Evolutionary conservation across 495 filamentous ascomycete genomes (phyloP).

Genomic region (Penicillium paxilli): DNA sequence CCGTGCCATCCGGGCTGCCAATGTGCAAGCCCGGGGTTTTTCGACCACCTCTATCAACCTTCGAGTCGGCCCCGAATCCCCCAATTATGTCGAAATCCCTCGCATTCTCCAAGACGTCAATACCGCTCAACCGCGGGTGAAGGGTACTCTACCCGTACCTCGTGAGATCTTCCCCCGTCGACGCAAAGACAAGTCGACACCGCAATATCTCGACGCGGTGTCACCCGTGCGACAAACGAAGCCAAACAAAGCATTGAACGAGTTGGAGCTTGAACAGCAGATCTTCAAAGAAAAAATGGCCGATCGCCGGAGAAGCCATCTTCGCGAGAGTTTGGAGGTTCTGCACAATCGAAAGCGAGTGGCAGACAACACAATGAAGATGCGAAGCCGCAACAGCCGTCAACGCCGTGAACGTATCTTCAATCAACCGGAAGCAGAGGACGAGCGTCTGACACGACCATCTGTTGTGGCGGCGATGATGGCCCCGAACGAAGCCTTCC

Average conservation of each 20-base stretch:
- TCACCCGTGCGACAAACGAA: constrained; percentile 37
- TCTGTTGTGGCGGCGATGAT: constrained; percentile 46
- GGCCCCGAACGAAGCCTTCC: constrained; percentile 32
- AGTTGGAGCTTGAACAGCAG: constrained; percentile 51
- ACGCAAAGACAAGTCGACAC: constrained; percentile 48
- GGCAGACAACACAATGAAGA: constrained; percentile 36
- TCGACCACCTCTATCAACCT: constrained; percentile 33
- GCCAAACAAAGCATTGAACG: constrained; percentile 23
- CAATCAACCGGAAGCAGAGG: constrained; percentile 52
- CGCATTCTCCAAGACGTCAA: constrained; percentile 47
- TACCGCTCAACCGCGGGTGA: constrained; percentile 49
- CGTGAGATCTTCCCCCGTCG: constrained; percentile 60
- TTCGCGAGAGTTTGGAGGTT: constrained; percentile 61
- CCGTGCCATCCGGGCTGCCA: constrained; percentile 43
- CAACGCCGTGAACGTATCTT: constrained; percentile 46
- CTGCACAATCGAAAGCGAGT: constrained; percentile 56
- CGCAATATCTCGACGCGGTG: constrained; percentile 51
- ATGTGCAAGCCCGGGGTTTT: constrained; percentile 48
- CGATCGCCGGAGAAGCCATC: constrained; percentile 56
- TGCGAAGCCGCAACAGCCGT: constrained; percentile 36
- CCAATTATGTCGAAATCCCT: constrained; percentile 72
- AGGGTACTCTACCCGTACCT: constrained; percentile 72
- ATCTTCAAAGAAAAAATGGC: constrained; percentile 66
- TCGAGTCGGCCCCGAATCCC: constrained; percentile 63
- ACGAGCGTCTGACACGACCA: constrained; percentile 60